phyloP scores from a whole-genome alignment of 2,329 filamentous ascomycete species.

The Chaetomiaceae sp. region DNA sequence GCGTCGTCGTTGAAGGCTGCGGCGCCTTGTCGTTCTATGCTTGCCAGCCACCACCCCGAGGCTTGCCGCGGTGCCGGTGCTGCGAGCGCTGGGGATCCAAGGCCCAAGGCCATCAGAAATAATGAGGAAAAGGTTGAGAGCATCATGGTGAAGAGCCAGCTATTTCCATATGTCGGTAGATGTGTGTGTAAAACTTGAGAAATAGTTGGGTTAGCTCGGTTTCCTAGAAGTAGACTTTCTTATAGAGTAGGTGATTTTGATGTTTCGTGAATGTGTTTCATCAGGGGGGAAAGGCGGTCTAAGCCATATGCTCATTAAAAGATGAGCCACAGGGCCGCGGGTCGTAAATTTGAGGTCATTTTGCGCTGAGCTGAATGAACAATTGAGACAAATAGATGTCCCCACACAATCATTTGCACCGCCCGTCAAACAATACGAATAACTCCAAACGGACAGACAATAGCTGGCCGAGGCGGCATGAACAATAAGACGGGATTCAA shows the following conservation, averaged over 20 bases:
- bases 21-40: constrained; percentile 64
- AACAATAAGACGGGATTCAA: not conserved
- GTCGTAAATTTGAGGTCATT: not conserved
- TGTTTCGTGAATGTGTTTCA: not conserved
- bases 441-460: not conserved
- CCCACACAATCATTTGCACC: not conserved
- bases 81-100: constrained; percentile 34
- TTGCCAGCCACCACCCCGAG: constrained; percentile 66
- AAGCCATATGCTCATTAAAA: not conserved
- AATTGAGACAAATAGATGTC: not conserved
- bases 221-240: constrained; percentile 1
- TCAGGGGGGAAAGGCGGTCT: not conserved
- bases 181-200: constrained; percentile 9
- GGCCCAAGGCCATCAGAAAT: constrained; percentile 41
- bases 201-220: constrained; percentile 4
- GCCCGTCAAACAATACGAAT: not conserved
- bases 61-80: constrained; percentile 30
- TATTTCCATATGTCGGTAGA: constrained; percentile 24
- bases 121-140: constrained; percentile 41
- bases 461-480: not conserved
- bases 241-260: not conserved
- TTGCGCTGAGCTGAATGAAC: not conserved
- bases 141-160: constrained; percentile 40
- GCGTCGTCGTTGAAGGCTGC: constrained; percentile 55
- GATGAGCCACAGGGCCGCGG: not conserved